These are phyloP conservation scores for Colletotrichum australisinense DNA, from an alignment of 2,329 filamentous ascomycete species.

Conservation along the genomic window DNA sequence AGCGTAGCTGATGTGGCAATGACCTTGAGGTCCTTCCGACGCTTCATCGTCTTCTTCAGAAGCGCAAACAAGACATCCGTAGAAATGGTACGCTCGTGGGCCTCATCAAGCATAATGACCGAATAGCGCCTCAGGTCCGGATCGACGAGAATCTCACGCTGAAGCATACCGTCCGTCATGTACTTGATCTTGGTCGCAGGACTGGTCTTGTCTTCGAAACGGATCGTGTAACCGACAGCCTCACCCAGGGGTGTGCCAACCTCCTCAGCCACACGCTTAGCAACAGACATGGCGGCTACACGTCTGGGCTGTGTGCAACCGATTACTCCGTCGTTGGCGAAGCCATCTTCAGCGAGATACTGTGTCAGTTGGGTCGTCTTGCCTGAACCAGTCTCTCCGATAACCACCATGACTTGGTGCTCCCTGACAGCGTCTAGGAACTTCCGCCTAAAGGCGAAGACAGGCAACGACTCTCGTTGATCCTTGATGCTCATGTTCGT, in stretches of 20 bases:
- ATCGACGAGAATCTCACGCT: conserved; percentile 94
- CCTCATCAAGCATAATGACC: conserved; percentile 98
- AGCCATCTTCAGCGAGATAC: conserved; percentile 92
- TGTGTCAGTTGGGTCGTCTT: conserved; percentile 98
- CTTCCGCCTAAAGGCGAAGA: conserved; percentile 88
- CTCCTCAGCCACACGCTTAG: conserved; percentile 95
- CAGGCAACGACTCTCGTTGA: conserved; percentile 89
- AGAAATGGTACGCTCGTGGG: conserved; percentile 95
- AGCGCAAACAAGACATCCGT: conserved; percentile 96
- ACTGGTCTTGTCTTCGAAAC: conserved; percentile 94
- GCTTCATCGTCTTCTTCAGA: conserved; percentile 91
- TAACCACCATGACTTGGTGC: conserved; percentile 94
- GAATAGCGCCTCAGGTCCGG: conserved; percentile 90
- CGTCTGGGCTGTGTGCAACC: conserved; percentile 97
- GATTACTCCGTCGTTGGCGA: conserved; percentile 87
- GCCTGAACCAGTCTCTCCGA: conserved; percentile 96
- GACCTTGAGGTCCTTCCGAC: conserved; percentile 87
- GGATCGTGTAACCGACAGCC: conserved; percentile 96
- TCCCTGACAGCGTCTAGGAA: conserved; percentile 87
- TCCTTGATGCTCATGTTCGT: conserved; percentile 95
- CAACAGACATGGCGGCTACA: conserved; percentile 97
- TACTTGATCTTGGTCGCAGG: conserved; percentile 96
- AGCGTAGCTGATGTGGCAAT: conserved; percentile 97
- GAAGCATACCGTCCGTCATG: conserved; percentile 99
- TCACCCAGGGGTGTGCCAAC: conserved; percentile 91